Base-by-base conservation (phyloP, 768 basidiomycete genomes). In the Punctularia strigosozonata region DNA sequence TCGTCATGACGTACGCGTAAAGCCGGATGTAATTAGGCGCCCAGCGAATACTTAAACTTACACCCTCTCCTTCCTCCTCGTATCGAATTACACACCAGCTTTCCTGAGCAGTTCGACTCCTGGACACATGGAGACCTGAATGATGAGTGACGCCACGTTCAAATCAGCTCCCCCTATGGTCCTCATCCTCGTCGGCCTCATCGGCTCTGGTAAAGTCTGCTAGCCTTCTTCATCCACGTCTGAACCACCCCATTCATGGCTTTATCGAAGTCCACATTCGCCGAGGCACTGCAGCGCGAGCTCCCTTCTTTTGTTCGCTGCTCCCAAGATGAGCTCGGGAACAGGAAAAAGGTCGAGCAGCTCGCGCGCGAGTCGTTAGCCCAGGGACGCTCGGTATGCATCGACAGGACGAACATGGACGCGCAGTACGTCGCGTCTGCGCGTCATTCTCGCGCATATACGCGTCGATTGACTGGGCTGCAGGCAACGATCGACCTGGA, bases 311-410 rank as follows among this genome's bases (percentile, higher is more conserved):
- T 85, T 53, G 62, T 63, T 31, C 68, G 82, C 47, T 87, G 82
- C 55, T 85, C 76, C 60, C 84, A 88, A 56, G 86, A 89, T 50
- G 79, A 86, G 39, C 66, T 89, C 31, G 86, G 83, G 14, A 64
- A 66, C 48, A 68, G 85, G 47, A 66, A 66, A 10, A 56, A 48
- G n/a, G 85, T 87, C 0, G 85, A 87, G 52, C 53, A 59, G 6
- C 56, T 77, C 25, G 78, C 74, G 4, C 58, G 74, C 42, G 46
- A 59, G 18, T 63, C 66, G 5, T 65, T 87, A 37, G 45, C 49
- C 33, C 55, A 66, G 45, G 80, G 81, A n/a, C 54, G 62, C 35
- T 87, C 80, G n/a, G 78, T 79, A 13, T 83, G 80, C 54, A 71
- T 87, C 31, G 86, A 87, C 52, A 70, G 85, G 43, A 81, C 81